These are phyloP conservation scores for Panicum miliaceum DNA, from an alignment of 176 grass and related monocot genomes.

Conservation along the genomic window DNA sequence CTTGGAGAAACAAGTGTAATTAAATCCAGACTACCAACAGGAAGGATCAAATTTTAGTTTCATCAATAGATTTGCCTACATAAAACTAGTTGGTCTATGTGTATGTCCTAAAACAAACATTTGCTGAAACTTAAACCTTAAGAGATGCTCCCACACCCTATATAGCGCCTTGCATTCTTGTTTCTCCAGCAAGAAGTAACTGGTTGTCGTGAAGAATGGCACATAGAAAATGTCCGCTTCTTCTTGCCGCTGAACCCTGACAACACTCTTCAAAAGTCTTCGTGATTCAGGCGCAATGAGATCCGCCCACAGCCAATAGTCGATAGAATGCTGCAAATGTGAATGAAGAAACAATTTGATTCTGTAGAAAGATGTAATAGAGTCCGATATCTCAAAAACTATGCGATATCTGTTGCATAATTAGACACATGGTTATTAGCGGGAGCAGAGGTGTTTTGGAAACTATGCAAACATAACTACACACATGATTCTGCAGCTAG, in stretches of 20 bases:
- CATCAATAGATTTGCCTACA: neutral
- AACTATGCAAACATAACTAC: neutral
- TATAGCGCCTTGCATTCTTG: slow-evolving; percentile 99
- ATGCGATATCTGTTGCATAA: neutral
- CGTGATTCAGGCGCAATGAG: slow-evolving; percentile 84
- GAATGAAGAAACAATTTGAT: slow-evolving; percentile 8
- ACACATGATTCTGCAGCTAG: neutral
- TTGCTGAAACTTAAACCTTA: slow-evolving; percentile 87
- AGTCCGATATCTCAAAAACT: neutral
- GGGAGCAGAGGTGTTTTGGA: neutral
- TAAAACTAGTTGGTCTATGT: slow-evolving; percentile 40
- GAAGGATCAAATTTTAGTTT: slow-evolving; percentile 15
- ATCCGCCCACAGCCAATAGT: slow-evolving; percentile 99
- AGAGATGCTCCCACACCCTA: slow-evolving; percentile 91
- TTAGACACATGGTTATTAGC: neutral
- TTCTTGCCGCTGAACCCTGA: slow-evolving; percentile 75
- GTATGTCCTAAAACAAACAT: slow-evolving; percentile 43
- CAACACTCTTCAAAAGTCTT: slow-evolving; percentile 77
- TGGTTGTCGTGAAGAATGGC: slow-evolving; percentile 96
- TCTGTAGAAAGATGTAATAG: slow-evolving; percentile 4
- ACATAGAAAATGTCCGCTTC: slow-evolving; percentile 94
- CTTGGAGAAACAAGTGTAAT: slow-evolving; percentile 12
- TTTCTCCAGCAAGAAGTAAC: slow-evolving; percentile 94
- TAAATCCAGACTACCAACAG: neutral
- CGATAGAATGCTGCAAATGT: slow-evolving; percentile 86